phyloP scores from a whole-genome alignment of 225 moss, liverwort and hornwort species.

The Sphagnum contortum region DNA sequence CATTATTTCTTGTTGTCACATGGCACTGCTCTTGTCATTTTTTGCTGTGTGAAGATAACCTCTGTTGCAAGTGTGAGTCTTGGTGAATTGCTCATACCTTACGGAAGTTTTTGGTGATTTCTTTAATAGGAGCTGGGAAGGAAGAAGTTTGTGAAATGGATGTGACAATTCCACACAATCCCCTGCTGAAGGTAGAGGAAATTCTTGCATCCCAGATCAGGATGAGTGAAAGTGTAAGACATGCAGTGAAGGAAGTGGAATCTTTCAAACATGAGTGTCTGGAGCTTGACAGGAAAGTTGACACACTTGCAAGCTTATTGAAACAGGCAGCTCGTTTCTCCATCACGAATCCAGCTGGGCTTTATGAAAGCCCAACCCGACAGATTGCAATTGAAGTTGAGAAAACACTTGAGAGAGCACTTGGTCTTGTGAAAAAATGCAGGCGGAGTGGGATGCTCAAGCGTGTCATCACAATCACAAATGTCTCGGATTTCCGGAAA shows the following conservation, averaged over 20 bases:
- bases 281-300: constrained; percentile 47
- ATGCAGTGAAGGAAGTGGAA: constrained; percentile 43
- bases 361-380: constrained; percentile 79
- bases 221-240: constrained; percentile 36
- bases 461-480: constrained; percentile 84
- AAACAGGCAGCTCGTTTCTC: constrained; percentile 44
- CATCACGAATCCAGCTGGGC: constrained; percentile 36
- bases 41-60: too few relatives aligned
- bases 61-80: too few relatives aligned
- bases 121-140: too few relatives aligned
- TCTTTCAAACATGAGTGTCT: constrained; percentile 71
- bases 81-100: too few relatives aligned
- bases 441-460: constrained; percentile 73
- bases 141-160: constrained; percentile 22
- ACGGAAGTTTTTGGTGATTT: too few relatives aligned
- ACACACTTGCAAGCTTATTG: constrained; percentile 41
- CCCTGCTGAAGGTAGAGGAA: constrained; percentile 24
- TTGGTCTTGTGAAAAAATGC: constrained; percentile 70
- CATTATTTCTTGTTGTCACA: too few relatives aligned
- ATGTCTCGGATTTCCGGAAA: constrained; percentile 65
- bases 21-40: too few relatives aligned
- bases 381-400: constrained; percentile 78
- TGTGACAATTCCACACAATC: constrained; percentile 17
- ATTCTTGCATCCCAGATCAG: constrained; percentile 32
- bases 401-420: constrained; percentile 70